phyloP scores from a whole-genome alignment of 1,284 basidiomycete species.

The Cryptococcus floricola region DNA sequence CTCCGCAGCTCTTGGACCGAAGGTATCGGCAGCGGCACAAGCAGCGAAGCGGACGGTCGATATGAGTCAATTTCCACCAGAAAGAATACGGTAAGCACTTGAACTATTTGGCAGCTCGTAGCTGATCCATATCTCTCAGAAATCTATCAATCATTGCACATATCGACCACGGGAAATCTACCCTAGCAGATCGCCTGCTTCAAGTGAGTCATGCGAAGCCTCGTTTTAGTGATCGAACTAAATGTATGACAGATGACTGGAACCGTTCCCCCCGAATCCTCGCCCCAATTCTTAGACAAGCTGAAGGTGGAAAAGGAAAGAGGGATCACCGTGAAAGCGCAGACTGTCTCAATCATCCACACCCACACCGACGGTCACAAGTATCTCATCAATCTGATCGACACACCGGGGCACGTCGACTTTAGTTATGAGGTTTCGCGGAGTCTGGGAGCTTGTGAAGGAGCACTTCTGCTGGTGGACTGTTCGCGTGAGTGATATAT shows the following conservation, averaged over 20 bases:
- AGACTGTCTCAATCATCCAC: conserved; percentile 88
- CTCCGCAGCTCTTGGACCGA: neutral
- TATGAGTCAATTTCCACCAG: conserved; percentile 69
- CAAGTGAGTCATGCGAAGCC: conserved; percentile 54
- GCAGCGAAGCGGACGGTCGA: conserved; percentile 41
- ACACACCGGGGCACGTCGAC: conserved; percentile 96
- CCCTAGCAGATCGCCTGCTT: conserved; percentile 76
- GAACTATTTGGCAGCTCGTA: neutral
- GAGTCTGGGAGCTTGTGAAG: conserved; percentile 88
- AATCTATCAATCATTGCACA: conserved; percentile 95
- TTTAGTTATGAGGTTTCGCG: conserved; percentile 95
- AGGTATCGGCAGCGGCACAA: neutral
- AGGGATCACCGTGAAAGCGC: conserved; percentile 74
- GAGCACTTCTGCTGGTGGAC: conserved; percentile 85
- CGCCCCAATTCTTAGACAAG: conserved; percentile 86
- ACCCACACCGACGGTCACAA: conserved; percentile 55
- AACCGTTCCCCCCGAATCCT: conserved; percentile 65
- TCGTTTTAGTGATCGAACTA: neutral
- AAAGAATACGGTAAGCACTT: conserved; percentile 64
- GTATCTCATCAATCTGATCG: conserved; percentile 89
- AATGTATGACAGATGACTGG: conserved; percentile 65
- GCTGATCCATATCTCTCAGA: conserved; percentile 55
- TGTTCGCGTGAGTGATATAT: conserved; percentile 61
- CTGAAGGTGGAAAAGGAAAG: conserved; percentile 94
- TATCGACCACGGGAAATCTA: conserved; percentile 89